These are phyloP conservation scores for Yamadazyma nakazawae DNA, from an alignment of 805 yeast genomes.

Conservation along the genomic window DNA sequence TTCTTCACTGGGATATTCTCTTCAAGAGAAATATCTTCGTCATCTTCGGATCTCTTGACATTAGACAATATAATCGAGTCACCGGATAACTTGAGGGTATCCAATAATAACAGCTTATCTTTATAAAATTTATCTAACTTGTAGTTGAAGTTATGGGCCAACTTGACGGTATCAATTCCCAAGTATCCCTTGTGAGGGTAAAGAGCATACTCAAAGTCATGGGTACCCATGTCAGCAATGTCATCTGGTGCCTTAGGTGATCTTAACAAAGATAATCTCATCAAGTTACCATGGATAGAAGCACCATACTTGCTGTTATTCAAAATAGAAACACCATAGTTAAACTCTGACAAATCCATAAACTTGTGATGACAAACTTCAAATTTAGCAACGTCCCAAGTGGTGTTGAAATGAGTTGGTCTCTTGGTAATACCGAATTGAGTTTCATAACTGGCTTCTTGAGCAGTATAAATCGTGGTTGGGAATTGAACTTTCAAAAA, in stretches of 20 bases:
- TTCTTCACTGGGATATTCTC: conserved; percentile 43
- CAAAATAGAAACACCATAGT: conserved; percentile 81
- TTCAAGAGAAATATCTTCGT: conserved; percentile 51
- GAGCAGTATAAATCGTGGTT: conserved; percentile 71
- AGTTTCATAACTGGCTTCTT: conserved; percentile 79
- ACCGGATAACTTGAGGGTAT: conserved; percentile 41
- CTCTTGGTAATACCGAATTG: conserved; percentile 89
- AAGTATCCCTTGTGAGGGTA: conserved; percentile 77
- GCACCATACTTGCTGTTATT: conserved; percentile 91
- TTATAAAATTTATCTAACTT: conserved; percentile 11
- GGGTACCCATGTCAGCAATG: conserved; percentile 90
- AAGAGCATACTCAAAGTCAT: conserved; percentile 77
- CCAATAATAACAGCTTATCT: conserved; percentile 13
- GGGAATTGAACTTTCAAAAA: conserved; percentile 96
- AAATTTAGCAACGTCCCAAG: conserved; percentile 96
- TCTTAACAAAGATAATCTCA: conserved; percentile 82
- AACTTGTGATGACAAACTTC: conserved; percentile 94
- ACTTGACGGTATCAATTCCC: conserved; percentile 59
- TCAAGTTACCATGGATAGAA: conserved; percentile 86
- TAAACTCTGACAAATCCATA: conserved; percentile 84
- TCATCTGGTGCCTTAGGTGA: conserved; percentile 95
- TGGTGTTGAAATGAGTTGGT: conserved; percentile 91
- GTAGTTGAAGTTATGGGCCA: conserved; percentile 80
- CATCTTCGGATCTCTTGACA: conserved; percentile 87
- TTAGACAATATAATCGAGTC: conserved; percentile 64